A percentile compares a stretch with the other conserved stretches of the same genome.
Conservation (phyloP, 768 basidiomycete species). For the Tulasnella sp. region DNA sequence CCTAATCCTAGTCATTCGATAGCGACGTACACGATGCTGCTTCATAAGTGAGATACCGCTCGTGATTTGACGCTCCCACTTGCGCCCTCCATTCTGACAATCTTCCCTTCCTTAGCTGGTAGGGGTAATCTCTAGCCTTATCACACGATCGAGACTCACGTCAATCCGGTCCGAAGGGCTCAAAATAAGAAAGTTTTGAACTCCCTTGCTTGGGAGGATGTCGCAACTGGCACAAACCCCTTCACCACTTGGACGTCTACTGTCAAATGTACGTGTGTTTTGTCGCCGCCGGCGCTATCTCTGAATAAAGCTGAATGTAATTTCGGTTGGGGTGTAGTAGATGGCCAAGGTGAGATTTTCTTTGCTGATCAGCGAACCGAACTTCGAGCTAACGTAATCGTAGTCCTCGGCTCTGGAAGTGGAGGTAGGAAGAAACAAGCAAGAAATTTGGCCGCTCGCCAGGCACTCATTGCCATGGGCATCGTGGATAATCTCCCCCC, state of each 20-base stretch:
- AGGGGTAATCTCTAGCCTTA: background rate
- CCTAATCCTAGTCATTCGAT: background rate
- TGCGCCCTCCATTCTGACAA: background rate
- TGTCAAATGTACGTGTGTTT: background rate
- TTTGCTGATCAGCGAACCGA: background rate
- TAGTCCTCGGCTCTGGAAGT: background rate
- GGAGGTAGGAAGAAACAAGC: background rate
- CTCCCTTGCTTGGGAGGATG: background rate
- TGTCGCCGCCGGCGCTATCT: background rate
- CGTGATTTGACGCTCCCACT: background rate
- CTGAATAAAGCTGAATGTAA: too few species aligned
- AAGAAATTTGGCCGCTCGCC: background rate
- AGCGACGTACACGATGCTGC: background rate
- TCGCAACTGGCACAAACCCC: background rate
- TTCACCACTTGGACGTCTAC: background rate
- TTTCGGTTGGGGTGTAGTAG: background rate
- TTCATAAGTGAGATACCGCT: background rate
- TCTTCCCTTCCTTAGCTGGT: background rate
- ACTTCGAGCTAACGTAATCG: background rate
- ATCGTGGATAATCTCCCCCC: background rate
- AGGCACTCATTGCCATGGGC: background rate
- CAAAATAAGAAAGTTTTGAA: background rate
- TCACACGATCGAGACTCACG: background rate
- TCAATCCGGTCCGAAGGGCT: background rate
- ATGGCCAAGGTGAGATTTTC: background rate